These are phyloP conservation scores for Ramichloridium luteum DNA, from an alignment of 2,329 filamentous ascomycete species.

Conservation along the genomic window DNA sequence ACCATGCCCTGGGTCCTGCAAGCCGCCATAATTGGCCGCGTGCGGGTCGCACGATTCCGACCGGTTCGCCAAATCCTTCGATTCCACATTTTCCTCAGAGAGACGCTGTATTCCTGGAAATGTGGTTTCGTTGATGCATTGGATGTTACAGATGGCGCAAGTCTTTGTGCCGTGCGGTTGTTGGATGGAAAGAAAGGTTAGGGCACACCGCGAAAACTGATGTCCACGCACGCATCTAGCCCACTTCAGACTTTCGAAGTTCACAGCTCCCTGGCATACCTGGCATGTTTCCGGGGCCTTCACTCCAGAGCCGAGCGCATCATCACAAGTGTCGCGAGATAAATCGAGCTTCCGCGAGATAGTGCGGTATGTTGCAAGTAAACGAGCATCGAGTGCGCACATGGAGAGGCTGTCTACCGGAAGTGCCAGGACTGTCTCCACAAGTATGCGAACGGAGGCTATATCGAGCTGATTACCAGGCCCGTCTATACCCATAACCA, in stretches of 20 bases:
- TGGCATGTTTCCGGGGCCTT: conserved; percentile 37
- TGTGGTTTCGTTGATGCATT: conserved; percentile 26
- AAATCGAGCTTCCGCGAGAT: conserved; percentile 3
- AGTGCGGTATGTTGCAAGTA: conserved; percentile 3
- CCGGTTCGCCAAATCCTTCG: conserved; percentile 7
- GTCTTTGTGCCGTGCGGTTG: conserved; percentile 41
- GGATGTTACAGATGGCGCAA: conserved; percentile 38
- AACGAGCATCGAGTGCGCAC: conserved; percentile 1
- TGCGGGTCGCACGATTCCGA: conserved; percentile 6
- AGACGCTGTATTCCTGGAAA: conserved; percentile 5
- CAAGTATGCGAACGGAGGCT: too few relatives aligned
- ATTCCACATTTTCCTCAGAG: conserved; percentile 1
- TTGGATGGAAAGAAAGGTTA: conserved; percentile 45
- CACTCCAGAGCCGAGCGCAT: conserved; percentile 1
- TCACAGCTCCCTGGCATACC: conserved; percentile 38
- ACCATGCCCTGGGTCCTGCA: conserved; percentile 9
- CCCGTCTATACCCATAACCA: too few relatives aligned
- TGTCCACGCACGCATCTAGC: conserved; percentile 41
- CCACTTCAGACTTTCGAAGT: conserved; percentile 35
- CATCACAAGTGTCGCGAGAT: not conserved
- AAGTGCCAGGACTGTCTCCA: too few relatives aligned
- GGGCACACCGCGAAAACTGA: conserved; percentile 40
- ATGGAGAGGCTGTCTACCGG: too few relatives aligned
- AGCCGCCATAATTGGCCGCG: conserved; percentile 9
- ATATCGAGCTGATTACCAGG: too few relatives aligned